phyloP scores from a whole-genome alignment of 768 basidiomycete genomes.

The Amanita brunnescens region DNA sequence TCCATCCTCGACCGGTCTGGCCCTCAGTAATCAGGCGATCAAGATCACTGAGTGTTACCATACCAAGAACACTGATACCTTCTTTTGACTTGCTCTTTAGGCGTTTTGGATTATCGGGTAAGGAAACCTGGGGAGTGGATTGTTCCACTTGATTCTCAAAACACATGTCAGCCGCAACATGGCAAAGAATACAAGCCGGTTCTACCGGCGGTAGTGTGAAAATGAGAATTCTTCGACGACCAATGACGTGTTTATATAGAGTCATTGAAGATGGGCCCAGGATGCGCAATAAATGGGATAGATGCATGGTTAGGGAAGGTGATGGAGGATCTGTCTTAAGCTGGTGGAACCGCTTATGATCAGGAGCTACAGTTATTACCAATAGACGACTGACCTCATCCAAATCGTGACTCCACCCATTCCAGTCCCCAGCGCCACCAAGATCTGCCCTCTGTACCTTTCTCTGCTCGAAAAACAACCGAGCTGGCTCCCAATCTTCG shows the following conservation, averaged over 20 bases:
- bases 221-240: slow-evolving; percentile 66
- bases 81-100: slow-evolving; percentile 36
- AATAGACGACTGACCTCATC: slow-evolving; percentile 32
- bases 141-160: slow-evolving; percentile 32
- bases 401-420: slow-evolving; percentile 61
- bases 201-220: slow-evolving; percentile 77
- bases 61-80: slow-evolving; percentile 63
- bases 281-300: slow-evolving; percentile 68
- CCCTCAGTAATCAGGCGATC: slow-evolving; percentile 51
- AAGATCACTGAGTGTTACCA: slow-evolving; percentile 71
- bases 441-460: slow-evolving; percentile 41
- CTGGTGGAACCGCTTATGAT: slow-evolving; percentile 8
- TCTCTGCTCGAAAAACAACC: slow-evolving; percentile 57
- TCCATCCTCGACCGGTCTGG: slow-evolving; percentile 62
- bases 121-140: slow-evolving; percentile 6
- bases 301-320: slow-evolving; percentile 53
- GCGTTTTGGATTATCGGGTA: slow-evolving; percentile 7
- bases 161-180: slow-evolving; percentile 50
- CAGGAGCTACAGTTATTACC: not conserved
- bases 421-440: slow-evolving; percentile 53
- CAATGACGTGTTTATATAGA: slow-evolving; percentile 71
- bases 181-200: slow-evolving; percentile 67
- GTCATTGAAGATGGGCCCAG: slow-evolving; percentile 74
- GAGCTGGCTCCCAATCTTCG: slow-evolving; percentile 54
- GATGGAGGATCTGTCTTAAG: slow-evolving; percentile 20